phyloP scores from a whole-genome alignment of 345 rosid species.

The Syzygium aromaticum region DNA sequence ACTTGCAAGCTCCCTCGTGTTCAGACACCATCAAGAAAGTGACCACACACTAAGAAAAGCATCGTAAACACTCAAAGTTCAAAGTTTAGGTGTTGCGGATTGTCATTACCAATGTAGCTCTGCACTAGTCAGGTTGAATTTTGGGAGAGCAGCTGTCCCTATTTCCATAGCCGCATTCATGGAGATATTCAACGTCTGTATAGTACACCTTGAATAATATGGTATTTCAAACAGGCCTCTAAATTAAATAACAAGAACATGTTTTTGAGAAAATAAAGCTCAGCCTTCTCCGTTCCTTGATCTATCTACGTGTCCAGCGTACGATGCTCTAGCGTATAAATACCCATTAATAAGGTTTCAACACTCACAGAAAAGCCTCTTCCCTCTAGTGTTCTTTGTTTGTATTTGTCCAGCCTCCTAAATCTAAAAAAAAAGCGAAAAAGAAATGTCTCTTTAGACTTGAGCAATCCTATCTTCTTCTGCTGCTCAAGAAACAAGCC shows the following conservation, averaged over 20 bases:
- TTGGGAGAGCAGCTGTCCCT: no score
- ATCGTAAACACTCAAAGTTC: no score
- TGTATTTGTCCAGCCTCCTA: background rate
- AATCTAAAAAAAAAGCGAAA: background rate
- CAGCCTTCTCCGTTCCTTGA: background rate
- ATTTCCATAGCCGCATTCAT: no score
- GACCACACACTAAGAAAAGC: no score
- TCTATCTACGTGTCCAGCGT: no score
- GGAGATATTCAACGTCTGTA: no score
- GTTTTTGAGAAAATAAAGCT: background rate
- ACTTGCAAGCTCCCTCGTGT: no score
- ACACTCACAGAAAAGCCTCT: background rate
- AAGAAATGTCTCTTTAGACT: background rate
- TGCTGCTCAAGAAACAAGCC: background rate
- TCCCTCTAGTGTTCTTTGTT: background rate
- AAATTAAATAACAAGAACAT: background rate
- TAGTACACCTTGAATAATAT: no score
- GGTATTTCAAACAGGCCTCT: background rate
- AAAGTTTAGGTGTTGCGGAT: no score
- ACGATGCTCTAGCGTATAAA: background rate
- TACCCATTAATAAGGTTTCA: background rate
- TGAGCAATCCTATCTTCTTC: background rate
- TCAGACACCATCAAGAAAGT: no score
- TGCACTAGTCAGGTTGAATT: no score
- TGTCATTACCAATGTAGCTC: no score